phyloP scores from a whole-genome alignment of 2,329 filamentous ascomycete genomes.

The Fusarium mundagurra region DNA sequence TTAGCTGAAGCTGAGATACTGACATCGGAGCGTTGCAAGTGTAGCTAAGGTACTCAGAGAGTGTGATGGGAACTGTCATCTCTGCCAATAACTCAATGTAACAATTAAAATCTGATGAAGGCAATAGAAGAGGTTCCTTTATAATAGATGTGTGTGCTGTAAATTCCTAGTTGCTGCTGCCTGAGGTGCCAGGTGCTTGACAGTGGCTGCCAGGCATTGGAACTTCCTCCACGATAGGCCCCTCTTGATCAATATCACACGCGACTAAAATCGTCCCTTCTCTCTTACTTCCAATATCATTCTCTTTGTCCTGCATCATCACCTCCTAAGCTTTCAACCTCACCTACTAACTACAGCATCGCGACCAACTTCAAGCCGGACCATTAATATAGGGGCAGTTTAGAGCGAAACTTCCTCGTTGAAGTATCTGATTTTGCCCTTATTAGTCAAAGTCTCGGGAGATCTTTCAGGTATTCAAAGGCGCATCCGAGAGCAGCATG shows the following conservation, averaged over 20 bases:
- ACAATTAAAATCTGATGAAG: not conserved
- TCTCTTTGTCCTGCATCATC: not conserved
- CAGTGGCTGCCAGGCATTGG: slow-evolving; percentile 23
- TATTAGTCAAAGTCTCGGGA: not conserved
- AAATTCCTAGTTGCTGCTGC: slow-evolving; percentile 14
- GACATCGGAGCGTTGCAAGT: not conserved
- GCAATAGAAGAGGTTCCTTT: not conserved
- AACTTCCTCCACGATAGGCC: not conserved
- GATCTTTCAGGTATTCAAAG: not conserved
- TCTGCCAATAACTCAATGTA: not conserved
- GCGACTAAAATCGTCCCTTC: slow-evolving; percentile 10
- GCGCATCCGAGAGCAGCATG: slow-evolving; percentile 62
- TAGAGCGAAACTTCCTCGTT: not conserved
- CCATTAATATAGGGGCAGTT: not conserved
- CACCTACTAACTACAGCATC: slow-evolving; percentile 12
- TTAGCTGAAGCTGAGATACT: not conserved
- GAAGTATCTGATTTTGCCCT: not conserved
- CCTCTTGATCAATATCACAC: not conserved
- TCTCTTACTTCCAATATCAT: slow-evolving; percentile 4
- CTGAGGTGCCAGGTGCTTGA: slow-evolving; percentile 27
- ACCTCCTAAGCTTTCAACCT: slow-evolving; percentile 3
- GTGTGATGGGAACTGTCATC: not conserved
- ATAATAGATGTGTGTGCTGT: not conserved
- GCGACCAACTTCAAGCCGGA: not conserved
- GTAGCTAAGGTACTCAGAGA: not conserved